Percentiles rank a stretch among this genome's conserved stretches.
Conservation (phyloP, 1,139 yeast species). For the Debaryomycetaceae sp. region DNA sequence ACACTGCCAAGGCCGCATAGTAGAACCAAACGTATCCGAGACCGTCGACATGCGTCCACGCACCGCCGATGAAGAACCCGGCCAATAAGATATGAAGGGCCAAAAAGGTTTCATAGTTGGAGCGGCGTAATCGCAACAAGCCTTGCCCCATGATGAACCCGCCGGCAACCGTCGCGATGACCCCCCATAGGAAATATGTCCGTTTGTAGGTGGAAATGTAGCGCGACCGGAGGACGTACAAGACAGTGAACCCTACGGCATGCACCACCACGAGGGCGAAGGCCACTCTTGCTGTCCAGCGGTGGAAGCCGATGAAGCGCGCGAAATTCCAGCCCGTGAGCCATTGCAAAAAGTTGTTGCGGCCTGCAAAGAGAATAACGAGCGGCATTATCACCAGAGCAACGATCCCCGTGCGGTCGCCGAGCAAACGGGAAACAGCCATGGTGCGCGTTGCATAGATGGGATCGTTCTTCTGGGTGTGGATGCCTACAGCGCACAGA, state of each 20-base stretch:
- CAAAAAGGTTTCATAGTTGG: slow-evolving; percentile 34
- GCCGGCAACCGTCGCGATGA: slow-evolving; percentile 20
- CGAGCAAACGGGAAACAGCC: slow-evolving; percentile 18
- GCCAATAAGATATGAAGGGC: slow-evolving; percentile 31
- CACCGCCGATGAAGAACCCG: slow-evolving; percentile 26
- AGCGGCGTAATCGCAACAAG: slow-evolving; percentile 27
- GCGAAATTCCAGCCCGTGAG: slow-evolving; percentile 28
- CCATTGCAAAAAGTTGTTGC: slow-evolving; percentile 34
- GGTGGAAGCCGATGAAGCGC: slow-evolving; percentile 25
- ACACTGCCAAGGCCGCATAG: slow-evolving; percentile 29
- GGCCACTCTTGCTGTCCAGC: slow-evolving; percentile 27
- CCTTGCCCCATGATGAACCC: slow-evolving; percentile 25
- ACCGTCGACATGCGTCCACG: slow-evolving; percentile 30
- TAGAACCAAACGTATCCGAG: slow-evolving; percentile 30
- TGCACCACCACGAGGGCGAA: slow-evolving; percentile 20
- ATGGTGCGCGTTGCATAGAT: slow-evolving; percentile 7
- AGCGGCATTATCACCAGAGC: slow-evolving; percentile 22
- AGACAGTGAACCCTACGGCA: slow-evolving; percentile 27
- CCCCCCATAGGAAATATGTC: slow-evolving; percentile 20
- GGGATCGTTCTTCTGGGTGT: slow-evolving; percentile 14
- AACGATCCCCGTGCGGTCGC: slow-evolving; percentile 24
- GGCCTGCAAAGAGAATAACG: slow-evolving; percentile 30
- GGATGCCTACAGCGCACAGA: slow-evolving; percentile 11
- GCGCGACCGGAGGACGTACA: slow-evolving; percentile 2
- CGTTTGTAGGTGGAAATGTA: slow-evolving; percentile 5